A percentile compares a stretch with the other conserved stretches of the same genome.
phyloP scores from a whole-genome alignment of 177 flowering plant species.

The Telopea speciosissima region DNA sequence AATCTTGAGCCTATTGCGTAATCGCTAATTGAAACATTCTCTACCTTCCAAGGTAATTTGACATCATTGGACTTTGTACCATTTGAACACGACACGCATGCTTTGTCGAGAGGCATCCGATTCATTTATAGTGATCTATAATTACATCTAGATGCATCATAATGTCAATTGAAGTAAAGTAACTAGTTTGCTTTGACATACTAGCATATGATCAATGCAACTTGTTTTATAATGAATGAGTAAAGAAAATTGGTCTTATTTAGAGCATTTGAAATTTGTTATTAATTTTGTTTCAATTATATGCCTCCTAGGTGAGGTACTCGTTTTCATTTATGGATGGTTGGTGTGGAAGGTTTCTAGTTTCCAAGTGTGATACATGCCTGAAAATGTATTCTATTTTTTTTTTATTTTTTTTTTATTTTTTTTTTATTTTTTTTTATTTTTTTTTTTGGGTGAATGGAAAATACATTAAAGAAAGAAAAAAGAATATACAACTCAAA shows the following conservation, averaged over 20 bases:
- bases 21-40: constrained; percentile 12
- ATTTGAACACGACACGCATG: constrained; percentile 8
- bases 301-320: background rate
- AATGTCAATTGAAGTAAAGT: constrained; percentile 19
- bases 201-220: constrained; percentile 18
- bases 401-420: too few species aligned
- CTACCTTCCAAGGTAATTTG: constrained; percentile 8
- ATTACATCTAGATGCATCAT: constrained; percentile 17
- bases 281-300: background rate
- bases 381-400: too few species aligned
- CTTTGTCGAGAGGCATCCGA: constrained; percentile 16
- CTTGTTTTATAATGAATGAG: background rate
- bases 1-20: constrained; percentile 11
- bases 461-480: too few species aligned
- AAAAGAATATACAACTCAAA: too few species aligned
- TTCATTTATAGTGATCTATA: constrained; percentile 16
- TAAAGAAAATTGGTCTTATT: background rate
- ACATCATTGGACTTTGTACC: constrained; percentile 17
- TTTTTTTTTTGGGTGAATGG: too few species aligned
- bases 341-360: background rate
- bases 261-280: background rate
- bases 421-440: too few species aligned
- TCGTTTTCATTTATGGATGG: background rate
- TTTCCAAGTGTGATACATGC: background rate
- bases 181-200: constrained; percentile 20